Base-by-base conservation (phyloP, 306 rosid species). In the Alnus rubra region DNA sequence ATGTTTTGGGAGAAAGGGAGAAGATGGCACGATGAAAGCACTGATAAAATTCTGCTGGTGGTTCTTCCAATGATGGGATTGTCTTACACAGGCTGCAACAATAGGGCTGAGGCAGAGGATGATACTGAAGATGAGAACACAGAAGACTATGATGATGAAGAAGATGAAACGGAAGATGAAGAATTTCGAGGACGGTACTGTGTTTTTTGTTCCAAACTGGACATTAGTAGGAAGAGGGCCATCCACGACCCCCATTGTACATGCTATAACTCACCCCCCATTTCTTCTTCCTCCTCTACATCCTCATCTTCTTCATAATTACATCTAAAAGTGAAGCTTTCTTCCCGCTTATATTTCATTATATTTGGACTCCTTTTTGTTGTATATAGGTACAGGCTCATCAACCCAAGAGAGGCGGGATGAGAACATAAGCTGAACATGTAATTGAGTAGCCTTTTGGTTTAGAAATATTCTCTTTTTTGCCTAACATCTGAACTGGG, bases 191-290 rank as follows among this genome's bases (percentile, higher is more conserved):
- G 97, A 13, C 13, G 18, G 62, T 92, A 87, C 58, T 94, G 98
- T 82, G 91, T 85, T 69, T 84, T 83, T 49, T 93, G 98, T 83
- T 88, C 97, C 33, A 89, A 93, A 82, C 75, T 90, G 64, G 89
- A 90, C 78, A 85, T 63, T 18, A 68, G 75, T 58, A 82, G 65
- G 86, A 86, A 73, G 54, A 88, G 78, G 82, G 87, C 59, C 44
- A 86, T 87, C 53, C 98, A 93, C 79, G 84, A 85, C 45, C 91
- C 88, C 68, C 64, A 60, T 12, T 91, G 97, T 79, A 76, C 84
- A 55, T 90, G 97, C 73, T 79, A 58, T 80, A 68, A 68, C 71
- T 85, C 87, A 65, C 79, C 85, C 51, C 67, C 83, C 12, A 71
- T 79, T 49, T 83, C 97, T 70, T 78, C 91, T 60, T 86, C 88